Percentiles rank a stretch among this genome's conserved stretches.
phyloP scores from a whole-genome alignment of 2,329 filamentous ascomycete genomes.

The Talaromyces funiculosus region DNA sequence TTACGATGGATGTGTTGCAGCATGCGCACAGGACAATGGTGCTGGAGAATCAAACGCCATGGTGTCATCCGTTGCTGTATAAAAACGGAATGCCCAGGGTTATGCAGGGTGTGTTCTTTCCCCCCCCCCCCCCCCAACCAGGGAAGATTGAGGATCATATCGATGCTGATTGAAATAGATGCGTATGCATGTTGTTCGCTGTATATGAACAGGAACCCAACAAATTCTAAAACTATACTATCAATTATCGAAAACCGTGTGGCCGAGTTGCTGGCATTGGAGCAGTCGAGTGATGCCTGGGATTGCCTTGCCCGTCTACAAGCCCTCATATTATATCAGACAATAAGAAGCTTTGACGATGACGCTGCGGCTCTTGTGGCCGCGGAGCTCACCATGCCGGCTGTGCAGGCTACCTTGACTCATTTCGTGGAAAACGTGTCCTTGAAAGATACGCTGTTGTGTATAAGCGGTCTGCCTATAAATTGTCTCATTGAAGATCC shows the following conservation, averaged over 20 bases:
- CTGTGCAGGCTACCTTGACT: slow-evolving; percentile 20
- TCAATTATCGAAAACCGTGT: slow-evolving; percentile 45
- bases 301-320: slow-evolving; percentile 43
- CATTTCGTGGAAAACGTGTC: slow-evolving; percentile 18
- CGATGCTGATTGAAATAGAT: slow-evolving; percentile 31
- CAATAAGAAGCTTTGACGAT: slow-evolving; percentile 48
- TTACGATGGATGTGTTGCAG: slow-evolving; percentile 44
- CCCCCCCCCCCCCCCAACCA: no score
- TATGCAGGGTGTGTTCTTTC: slow-evolving; percentile 42
- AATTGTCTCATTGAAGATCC: slow-evolving; percentile 29
- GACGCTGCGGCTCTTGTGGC: slow-evolving; percentile 40
- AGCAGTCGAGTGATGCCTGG: slow-evolving; percentile 19
- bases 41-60: slow-evolving; percentile 46
- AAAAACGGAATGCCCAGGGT: slow-evolving; percentile 46
- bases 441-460: slow-evolving; percentile 17
- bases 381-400: slow-evolving; percentile 32
- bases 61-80: slow-evolving; percentile 51
- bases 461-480: slow-evolving; percentile 28
- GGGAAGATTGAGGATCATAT: no score
- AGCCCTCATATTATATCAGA: slow-evolving; percentile 47
- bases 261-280: slow-evolving; percentile 38
- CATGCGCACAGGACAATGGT: slow-evolving; percentile 44
- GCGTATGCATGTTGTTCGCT: slow-evolving; percentile 51
- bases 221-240: slow-evolving; percentile 47
- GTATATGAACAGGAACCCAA: slow-evolving; percentile 46